Percentiles rank a stretch among this genome's conserved stretches.
Conservation (phyloP, 164 flowering plant species). For the Magnolia officinalis region DNA sequence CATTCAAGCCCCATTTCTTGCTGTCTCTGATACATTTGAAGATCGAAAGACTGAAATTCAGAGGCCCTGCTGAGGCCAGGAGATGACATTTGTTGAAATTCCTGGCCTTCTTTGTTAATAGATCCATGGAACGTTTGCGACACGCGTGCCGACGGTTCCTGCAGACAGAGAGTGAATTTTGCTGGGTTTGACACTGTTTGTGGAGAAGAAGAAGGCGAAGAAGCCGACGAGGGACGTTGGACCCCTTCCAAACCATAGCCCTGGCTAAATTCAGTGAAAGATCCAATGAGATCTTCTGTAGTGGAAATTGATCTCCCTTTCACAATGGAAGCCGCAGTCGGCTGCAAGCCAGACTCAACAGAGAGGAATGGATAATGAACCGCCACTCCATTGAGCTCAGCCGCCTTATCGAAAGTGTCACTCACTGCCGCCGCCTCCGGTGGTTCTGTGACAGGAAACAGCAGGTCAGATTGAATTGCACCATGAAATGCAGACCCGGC, state of each 20-base stretch:
- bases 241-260: constrained; percentile 10
- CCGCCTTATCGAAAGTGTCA: constrained; percentile 7
- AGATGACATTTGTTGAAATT: neutral
- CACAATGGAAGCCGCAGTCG: constrained; percentile 8
- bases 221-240: constrained; percentile 6
- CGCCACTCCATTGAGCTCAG: constrained; percentile 11
- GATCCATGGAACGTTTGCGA: constrained; percentile 1
- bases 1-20: constrained; percentile 22
- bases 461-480: constrained; percentile 19
- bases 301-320: constrained; percentile 8
- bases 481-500: constrained; percentile 15
- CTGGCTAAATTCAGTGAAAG: constrained; percentile 26
- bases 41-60: neutral
- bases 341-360: constrained; percentile 16
- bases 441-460: constrained; percentile 3
- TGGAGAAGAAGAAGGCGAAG: constrained; percentile 22
- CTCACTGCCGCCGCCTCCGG: constrained; percentile 5
- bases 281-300: constrained; percentile 39
- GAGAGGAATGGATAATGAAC: constrained; percentile 4
- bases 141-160: constrained; percentile 18
- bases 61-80: neutral
- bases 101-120: constrained; percentile 11
- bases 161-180: constrained; percentile 39
- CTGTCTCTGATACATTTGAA: constrained; percentile 11
- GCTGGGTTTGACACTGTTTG: constrained; percentile 23